Evolutionary conservation across 306 rosid genomes (phyloP), one percentile per base, ranked within the genome.

Genomic region (Fagus crenata): DNA sequence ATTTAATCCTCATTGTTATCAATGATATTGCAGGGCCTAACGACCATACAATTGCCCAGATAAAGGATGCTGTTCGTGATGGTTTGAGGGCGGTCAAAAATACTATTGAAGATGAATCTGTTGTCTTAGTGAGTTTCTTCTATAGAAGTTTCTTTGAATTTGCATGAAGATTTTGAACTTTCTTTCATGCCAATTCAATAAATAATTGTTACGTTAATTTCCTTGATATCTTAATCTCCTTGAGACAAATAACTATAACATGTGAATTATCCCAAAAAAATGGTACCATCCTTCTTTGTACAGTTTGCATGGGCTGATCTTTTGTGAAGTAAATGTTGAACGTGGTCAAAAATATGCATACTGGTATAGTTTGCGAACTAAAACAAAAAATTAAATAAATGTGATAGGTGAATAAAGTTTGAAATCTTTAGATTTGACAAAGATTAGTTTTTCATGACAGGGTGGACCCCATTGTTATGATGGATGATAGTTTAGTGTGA

Each of bases 1-100:
- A 54, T 73, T 51, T 78, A 42, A 77, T 85, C 56, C 73, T 84
- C 51, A 18, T 69, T 80, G 64, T 28, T 58, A 32, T 74, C 17
- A 63, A 9, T 81, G 18, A 60, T 86, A 72, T 64, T 78, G 81
- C 90, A 95, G 99, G 99, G 81, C 99, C 99, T 49, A 95, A 95
- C 78, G 97, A 95, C 84, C 99, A 95, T 81, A 95, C 97, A 6
- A 95, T 95, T 77, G 97, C 99, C 41, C 99, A 95, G 84, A 95
- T 95, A 81, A 95, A 95, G 87, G 99, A 95, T 83, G 99, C 99
- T 6, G 93, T 95, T 18, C 96, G 99, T 69, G 99, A 95, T 84
- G 99, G 97, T 55, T 81, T 95, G 84, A 92, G 99, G 80, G 93
- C 99, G 1, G 99, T 92, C n/a, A 95, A 95, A 88, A 93, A 95